Percentiles rank a stretch among this genome's conserved stretches.
phyloP scores from a whole-genome alignment of 106 monocot genomes.

The Narthecium ossifragum region DNA sequence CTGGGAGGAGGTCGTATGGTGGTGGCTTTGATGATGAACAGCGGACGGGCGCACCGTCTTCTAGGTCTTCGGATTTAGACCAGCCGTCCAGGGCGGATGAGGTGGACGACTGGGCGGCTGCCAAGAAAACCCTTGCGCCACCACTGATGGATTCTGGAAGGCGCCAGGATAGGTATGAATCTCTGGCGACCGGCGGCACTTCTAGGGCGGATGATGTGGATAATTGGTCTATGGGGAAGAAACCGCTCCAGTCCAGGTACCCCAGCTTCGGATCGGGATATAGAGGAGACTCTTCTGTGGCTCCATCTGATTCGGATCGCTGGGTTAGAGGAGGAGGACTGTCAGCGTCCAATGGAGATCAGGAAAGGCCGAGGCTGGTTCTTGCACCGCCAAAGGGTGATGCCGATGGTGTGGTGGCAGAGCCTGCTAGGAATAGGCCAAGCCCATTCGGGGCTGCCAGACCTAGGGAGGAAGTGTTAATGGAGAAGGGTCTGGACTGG shows the following conservation, averaged over 20 bases:
- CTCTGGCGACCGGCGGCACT: slow-evolving; percentile 32
- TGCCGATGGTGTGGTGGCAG: background rate
- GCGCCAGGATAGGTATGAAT: slow-evolving; percentile 45
- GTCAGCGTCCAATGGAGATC: slow-evolving; percentile 31
- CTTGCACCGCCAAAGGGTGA: slow-evolving; percentile 66
- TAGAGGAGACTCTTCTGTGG: slow-evolving; percentile 19
- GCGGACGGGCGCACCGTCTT: slow-evolving; percentile 21
- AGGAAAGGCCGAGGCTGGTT: slow-evolving; percentile 58
- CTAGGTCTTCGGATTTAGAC: slow-evolving; percentile 40
- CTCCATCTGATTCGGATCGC: slow-evolving; percentile 47
- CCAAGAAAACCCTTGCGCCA: slow-evolving; percentile 47
- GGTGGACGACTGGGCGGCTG: slow-evolving; percentile 69
- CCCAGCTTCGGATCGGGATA: slow-evolving; percentile 57
- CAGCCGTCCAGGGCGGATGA: slow-evolving; percentile 81
- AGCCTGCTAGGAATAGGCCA: slow-evolving; percentile 22
- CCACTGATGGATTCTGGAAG: slow-evolving; percentile 22
- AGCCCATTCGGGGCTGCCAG: slow-evolving; percentile 82
- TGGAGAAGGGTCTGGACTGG: slow-evolving; percentile 93
- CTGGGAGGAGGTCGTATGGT: slow-evolving; percentile 22
- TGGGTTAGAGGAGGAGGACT: slow-evolving; percentile 46
- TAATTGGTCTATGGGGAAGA: slow-evolving; percentile 65
- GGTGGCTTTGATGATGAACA: slow-evolving; percentile 53
- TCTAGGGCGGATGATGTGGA: slow-evolving; percentile 59
- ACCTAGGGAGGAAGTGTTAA: slow-evolving; percentile 86
- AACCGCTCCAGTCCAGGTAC: slow-evolving; percentile 17